Evolutionary conservation across 2,329 filamentous ascomycete species (phyloP).

Genomic region (Fusarium verrucosum): DNA sequence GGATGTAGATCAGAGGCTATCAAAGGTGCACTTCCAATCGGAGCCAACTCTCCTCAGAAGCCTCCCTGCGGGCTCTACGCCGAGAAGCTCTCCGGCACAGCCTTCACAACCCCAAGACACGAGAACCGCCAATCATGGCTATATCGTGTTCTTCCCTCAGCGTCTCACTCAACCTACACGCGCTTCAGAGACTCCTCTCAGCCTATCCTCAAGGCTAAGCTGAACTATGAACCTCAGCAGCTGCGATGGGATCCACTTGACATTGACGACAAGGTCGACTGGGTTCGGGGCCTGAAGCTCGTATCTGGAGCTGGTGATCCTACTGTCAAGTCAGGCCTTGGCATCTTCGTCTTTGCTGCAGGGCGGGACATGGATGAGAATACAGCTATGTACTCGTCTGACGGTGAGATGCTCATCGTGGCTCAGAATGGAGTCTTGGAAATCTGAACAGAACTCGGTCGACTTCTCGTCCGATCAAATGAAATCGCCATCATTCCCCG

Average conservation of each 20-base stretch:
- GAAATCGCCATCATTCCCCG: conserved; percentile 81
- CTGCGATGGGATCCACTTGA: conserved; percentile 85
- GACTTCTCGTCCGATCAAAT: conserved; percentile 76
- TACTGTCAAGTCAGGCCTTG: conserved; percentile 80
- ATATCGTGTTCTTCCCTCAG: conserved; percentile 73
- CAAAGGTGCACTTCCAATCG: conserved; percentile 75
- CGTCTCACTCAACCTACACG: conserved; percentile 63
- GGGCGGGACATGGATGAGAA: conserved; percentile 77
- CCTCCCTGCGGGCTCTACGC: conserved; percentile 80
- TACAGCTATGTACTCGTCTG: conserved; percentile 83
- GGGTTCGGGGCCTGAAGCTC: conserved; percentile 68
- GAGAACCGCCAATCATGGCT: conserved; percentile 77
- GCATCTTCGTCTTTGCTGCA: conserved; percentile 81
- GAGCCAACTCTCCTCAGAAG: conserved; percentile 83
- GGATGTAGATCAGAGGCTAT: conserved; percentile 74
- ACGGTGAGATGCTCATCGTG: conserved; percentile 81
- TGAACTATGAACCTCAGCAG: conserved; percentile 71
- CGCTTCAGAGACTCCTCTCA: not conserved
- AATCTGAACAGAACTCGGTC: conserved; percentile 79
- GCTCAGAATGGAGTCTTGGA: conserved; percentile 78
- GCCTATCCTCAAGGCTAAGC: conserved; percentile 35
- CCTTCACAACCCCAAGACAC: conserved; percentile 74
- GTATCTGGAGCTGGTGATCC: conserved; percentile 83
- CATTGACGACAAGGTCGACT: conserved; percentile 67
- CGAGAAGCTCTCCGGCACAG: conserved; percentile 77